Conservation (phyloP, 2,329 filamentous ascomycete species). For the Biscogniauxia sp. region DNA sequence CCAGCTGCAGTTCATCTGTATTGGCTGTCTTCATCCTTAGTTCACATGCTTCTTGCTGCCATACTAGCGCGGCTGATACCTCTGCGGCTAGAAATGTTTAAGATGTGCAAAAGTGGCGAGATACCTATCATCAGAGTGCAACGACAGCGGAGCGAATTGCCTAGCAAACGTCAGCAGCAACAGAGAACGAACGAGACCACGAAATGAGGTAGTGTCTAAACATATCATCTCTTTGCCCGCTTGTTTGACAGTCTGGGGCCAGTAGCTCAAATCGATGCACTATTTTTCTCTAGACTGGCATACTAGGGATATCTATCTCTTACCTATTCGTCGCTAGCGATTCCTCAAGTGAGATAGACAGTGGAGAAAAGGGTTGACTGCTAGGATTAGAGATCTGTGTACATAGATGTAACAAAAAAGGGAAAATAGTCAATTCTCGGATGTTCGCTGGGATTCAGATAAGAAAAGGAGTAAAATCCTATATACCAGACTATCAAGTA, state of each 20-base stretch:
- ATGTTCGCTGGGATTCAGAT: not conserved
- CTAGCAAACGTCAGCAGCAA: not conserved
- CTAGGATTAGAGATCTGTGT: not conserved
- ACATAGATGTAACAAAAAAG: not conserved
- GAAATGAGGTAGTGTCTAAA: not conserved
- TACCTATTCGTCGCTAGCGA: too few species aligned
- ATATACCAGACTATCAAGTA: conserved; percentile 9
- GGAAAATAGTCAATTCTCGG: conserved; percentile 2
- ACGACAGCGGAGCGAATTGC: conserved; percentile 1
- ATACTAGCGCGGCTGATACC: conserved; percentile 27
- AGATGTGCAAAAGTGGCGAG: conserved; percentile 23
- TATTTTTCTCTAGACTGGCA: too few species aligned
- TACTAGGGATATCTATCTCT: too few species aligned
- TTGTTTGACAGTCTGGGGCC: too few species aligned
- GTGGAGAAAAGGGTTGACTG: not conserved
- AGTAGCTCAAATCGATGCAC: too few species aligned
- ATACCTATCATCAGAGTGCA: conserved; percentile 17
- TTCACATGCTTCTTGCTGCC: conserved; percentile 22
- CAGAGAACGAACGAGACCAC: not conserved
- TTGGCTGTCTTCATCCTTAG: conserved; percentile 37
- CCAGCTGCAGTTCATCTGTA: conserved; percentile 44
- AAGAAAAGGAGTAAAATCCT: not conserved
- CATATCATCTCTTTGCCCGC: not conserved
- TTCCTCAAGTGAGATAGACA: too few species aligned
- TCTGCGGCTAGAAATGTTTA: conserved; percentile 9